phyloP scores from a whole-genome alignment of 352 stramenopile genomes.

The Plasmopara viticola region DNA sequence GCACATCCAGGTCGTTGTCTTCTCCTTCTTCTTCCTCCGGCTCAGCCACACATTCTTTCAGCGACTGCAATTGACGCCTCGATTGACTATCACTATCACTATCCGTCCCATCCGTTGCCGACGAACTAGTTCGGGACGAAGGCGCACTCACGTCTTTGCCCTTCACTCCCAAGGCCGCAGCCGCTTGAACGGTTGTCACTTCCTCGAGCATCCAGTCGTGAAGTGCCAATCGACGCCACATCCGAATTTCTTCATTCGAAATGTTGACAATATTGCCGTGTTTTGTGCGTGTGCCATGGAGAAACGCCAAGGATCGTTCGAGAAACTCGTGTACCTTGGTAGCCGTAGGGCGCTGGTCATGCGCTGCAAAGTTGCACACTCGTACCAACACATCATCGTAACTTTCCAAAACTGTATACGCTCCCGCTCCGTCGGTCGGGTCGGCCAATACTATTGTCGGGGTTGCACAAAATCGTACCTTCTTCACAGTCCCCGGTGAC shows the following conservation, averaged over 20 bases:
- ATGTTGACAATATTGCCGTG: conserved; percentile 68
- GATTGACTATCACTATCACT: conserved; percentile 46
- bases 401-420: conserved; percentile 53
- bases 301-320: conserved; percentile 62
- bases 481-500: conserved; percentile 37
- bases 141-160: conserved; percentile 39
- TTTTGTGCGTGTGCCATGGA: conserved; percentile 59
- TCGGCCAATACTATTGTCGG: conserved; percentile 21
- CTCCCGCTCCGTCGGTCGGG: conserved; percentile 22
- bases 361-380: conserved; percentile 54
- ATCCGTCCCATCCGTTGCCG: conserved; percentile 47
- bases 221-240: conserved; percentile 62
- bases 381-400: conserved; percentile 75
- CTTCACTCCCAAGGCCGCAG: conserved; percentile 18
- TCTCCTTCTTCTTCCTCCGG: conserved; percentile 32
- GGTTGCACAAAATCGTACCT: conserved; percentile 37
- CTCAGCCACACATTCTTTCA: conserved; percentile 26
- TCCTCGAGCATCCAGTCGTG: conserved; percentile 66
- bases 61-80: conserved; percentile 13
- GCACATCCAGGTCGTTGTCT: conserved; percentile 34
- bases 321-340: conserved; percentile 76
- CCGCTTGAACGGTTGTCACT: conserved; percentile 26
- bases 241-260: conserved; percentile 77
- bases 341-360: conserved; percentile 63
- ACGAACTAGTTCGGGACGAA: conserved; percentile 36